Percentiles rank a stretch among this genome's conserved stretches.
Evolutionary conservation across 192 early-diverging fungal genomes (phyloP).

Genomic region (Dispira parvispora): DNA sequence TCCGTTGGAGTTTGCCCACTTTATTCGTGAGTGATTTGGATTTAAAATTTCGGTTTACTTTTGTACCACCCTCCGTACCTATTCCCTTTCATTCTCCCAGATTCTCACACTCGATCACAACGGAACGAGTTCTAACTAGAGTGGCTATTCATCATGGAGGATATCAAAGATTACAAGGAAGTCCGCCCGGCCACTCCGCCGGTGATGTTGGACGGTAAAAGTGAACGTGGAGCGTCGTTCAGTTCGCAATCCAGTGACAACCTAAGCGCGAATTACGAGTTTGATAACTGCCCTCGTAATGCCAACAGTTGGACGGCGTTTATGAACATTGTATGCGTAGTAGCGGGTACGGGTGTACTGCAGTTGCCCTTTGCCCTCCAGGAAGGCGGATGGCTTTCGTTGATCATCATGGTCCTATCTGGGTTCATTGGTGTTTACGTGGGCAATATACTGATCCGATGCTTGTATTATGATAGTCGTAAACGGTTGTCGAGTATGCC

Average conservation of each 20-base stretch:
- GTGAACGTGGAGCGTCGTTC: neutral
- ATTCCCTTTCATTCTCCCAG: neutral
- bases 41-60: too few species aligned
- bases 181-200: neutral
- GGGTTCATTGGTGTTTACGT: conserved; percentile 53
- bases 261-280: neutral
- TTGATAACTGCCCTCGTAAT: conserved; percentile 19
- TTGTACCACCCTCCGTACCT: too few species aligned
- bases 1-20: too few species aligned
- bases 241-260: neutral
- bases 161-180: neutral
- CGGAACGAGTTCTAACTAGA: neutral
- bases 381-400: conserved; percentile 59
- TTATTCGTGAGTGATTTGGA: too few species aligned
- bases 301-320: conserved; percentile 35
- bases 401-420: conserved; percentile 48
- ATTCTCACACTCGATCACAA: neutral
- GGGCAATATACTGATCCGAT: conserved; percentile 51
- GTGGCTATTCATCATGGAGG: neutral
- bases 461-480: conserved; percentile 51
- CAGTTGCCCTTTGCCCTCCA: conserved; percentile 68
- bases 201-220: neutral
- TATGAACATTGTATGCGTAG: conserved; percentile 47
- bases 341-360: conserved; percentile 65
- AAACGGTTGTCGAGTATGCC: conserved; percentile 38